Conservation (phyloP, 1,284 basidiomycete species). For the Ganoderma leucocontextum region DNA sequence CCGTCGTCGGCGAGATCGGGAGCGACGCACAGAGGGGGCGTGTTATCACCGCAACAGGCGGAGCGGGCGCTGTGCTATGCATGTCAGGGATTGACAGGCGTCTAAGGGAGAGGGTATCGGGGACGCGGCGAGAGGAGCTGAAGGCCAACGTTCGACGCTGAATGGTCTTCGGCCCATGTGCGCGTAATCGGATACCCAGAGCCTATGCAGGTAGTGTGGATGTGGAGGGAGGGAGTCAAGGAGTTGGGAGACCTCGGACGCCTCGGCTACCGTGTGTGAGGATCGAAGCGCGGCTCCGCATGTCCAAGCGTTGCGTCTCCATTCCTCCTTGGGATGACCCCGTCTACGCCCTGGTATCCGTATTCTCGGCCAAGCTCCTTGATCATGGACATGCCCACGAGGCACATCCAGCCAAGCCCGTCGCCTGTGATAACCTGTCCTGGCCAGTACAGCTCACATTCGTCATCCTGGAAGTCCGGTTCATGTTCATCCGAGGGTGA, state of each 20-base stretch:
- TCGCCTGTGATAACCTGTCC: conserved; percentile 72
- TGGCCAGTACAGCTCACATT: conserved; percentile 83
- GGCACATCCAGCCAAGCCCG: conserved; percentile 80
- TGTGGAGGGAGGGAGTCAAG: not conserved
- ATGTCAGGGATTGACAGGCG: conserved; percentile 6
- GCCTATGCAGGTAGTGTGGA: not conserved
- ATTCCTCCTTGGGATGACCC: conserved; percentile 69
- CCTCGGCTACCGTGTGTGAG: conserved; percentile 19
- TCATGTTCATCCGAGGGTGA: conserved; percentile 72
- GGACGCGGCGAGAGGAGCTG: conserved; percentile 2
- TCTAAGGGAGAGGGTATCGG: conserved; percentile 1
- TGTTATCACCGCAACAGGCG: conserved; percentile 12
- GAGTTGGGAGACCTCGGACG: not conserved
- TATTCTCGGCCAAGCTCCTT: conserved; percentile 77
- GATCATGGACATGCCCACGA: conserved; percentile 84
- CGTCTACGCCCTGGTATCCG: conserved; percentile 73
- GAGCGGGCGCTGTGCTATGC: conserved; percentile 15
- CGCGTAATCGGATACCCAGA: conserved; percentile 6
- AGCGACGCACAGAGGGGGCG: conserved; percentile 23
- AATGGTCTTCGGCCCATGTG: conserved; percentile 10
- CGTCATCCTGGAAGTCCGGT: conserved; percentile 81
- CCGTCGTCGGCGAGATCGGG: conserved; percentile 16
- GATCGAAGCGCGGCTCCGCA: conserved; percentile 27
- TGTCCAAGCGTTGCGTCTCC: conserved; percentile 28
- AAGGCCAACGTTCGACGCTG: conserved; percentile 7